Conservation (phyloP, 2,329 filamentous ascomycete species). For the Diaporthe capsici region DNA sequence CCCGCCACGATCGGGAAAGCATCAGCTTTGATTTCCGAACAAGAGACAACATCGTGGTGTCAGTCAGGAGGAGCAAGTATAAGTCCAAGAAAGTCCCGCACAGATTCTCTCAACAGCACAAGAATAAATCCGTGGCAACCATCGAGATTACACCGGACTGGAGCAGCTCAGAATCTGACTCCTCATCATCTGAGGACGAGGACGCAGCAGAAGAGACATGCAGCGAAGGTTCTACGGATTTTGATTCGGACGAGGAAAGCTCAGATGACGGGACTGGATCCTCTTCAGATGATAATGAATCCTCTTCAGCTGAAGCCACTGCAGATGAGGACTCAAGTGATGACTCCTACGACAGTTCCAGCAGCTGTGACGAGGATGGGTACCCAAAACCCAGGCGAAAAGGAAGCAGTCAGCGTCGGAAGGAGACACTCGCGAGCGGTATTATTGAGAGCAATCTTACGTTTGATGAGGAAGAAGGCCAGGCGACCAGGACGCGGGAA, state of each 20-base stretch:
- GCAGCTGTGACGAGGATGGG: background rate
- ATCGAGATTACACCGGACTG: background rate
- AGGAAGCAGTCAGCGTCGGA: background rate
- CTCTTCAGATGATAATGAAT: background rate
- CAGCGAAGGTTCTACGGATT: background rate
- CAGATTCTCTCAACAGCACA: background rate
- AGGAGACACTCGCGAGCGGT: background rate
- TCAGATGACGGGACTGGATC: background rate
- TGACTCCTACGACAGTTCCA: background rate
- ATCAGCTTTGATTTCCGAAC: background rate
- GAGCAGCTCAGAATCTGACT: background rate
- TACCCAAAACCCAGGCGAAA: background rate
- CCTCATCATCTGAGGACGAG: background rate
- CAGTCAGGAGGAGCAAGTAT: background rate
- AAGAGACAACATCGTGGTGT: background rate
- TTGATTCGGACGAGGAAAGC: background rate
- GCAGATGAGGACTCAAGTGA: background rate
- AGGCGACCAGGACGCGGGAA: background rate
- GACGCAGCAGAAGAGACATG: background rate
- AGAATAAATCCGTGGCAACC: background rate
- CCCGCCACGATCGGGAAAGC: background rate
- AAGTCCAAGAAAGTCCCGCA: background rate
- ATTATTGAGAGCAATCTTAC: background rate
- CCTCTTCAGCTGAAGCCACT: background rate
- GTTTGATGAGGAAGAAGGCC: too few relatives aligned